Percentiles rank a stretch among this genome's conserved stretches.
Conservation (phyloP, 495 filamentous ascomycete genomes). For the Lophiotrema nucula region DNA sequence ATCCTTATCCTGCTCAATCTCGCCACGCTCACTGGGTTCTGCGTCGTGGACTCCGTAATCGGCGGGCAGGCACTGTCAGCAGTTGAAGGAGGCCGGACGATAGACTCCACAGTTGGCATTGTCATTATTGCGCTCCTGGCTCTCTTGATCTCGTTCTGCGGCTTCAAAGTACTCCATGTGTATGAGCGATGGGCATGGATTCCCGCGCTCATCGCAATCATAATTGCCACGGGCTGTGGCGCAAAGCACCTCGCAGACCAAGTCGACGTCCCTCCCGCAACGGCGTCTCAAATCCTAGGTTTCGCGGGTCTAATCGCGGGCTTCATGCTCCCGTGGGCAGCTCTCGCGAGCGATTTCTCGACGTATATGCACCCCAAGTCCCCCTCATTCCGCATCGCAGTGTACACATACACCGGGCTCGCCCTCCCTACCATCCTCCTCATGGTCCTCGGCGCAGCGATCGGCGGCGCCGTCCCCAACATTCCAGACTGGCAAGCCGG, state of each 20-base stretch:
- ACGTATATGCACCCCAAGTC: conserved; percentile 50
- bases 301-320: conserved; percentile 44
- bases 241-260: conserved; percentile 44
- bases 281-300: conserved; percentile 50
- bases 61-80: conserved; percentile 48
- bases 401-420: conserved; percentile 50
- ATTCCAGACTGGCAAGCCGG: conserved; percentile 44
- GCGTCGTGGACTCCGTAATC: conserved; percentile 46
- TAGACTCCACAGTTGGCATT: conserved; percentile 34
- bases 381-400: conserved; percentile 45
- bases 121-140: conserved; percentile 51
- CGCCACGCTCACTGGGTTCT: conserved; percentile 33
- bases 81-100: conserved; percentile 45
- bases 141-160: conserved; percentile 59
- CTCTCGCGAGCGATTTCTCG: conserved; percentile 46
- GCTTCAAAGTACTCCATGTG: conserved; percentile 55
- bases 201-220: conserved; percentile 53
- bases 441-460: conserved; percentile 56
- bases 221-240: conserved; percentile 51
- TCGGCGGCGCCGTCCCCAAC: conserved; percentile 46
- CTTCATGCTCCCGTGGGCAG: conserved; percentile 19
- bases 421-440: conserved; percentile 50
- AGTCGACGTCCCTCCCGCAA: conserved; percentile 28
- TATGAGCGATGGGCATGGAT: conserved; percentile 66
- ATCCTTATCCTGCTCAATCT: conserved; percentile 45